Conservation (phyloP, 225 moss, liverwort and hornwort genomes). For the Sphagnum tenellum region DNA sequence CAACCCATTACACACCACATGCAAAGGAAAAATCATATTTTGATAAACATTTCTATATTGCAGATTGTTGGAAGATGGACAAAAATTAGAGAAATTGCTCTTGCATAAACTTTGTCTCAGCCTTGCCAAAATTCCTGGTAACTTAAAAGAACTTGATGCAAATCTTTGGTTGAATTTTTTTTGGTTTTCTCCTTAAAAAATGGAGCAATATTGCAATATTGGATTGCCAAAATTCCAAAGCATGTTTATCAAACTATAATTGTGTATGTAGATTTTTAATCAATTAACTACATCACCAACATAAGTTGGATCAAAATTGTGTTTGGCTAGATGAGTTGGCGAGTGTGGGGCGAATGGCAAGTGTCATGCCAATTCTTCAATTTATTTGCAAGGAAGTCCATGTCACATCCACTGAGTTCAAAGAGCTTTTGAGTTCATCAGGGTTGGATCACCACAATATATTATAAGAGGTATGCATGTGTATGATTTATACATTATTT, state of each 20-base stretch:
- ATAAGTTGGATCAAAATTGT: too few species aligned
- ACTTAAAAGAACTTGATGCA: too few species aligned
- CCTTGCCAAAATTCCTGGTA: slow-evolving; percentile 7
- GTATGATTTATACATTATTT: too few species aligned
- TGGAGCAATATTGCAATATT: too few species aligned
- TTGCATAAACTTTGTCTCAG: neutral
- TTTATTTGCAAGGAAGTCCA: slow-evolving; percentile 5
- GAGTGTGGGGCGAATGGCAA: slow-evolving; percentile 3
- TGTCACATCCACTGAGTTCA: slow-evolving; percentile 2
- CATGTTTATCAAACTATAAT: too few species aligned
- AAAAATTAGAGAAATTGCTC: neutral
- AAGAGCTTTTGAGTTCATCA: neutral
- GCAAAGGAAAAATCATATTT: too few species aligned
- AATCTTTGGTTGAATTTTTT: neutral
- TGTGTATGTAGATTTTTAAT: too few species aligned
- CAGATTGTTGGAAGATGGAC: slow-evolving; percentile 5
- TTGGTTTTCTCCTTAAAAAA: too few species aligned
- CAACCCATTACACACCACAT: too few species aligned
- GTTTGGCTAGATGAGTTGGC: slow-evolving; percentile 1
- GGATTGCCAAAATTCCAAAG: too few species aligned
- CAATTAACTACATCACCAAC: too few species aligned
- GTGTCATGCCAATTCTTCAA: slow-evolving; percentile 3
- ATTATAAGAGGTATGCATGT: neutral
- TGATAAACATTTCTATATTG: neutral
- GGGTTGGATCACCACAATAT: neutral